phyloP scores from a whole-genome alignment of 805 yeast genomes.

The Blastobotrys americana region DNA sequence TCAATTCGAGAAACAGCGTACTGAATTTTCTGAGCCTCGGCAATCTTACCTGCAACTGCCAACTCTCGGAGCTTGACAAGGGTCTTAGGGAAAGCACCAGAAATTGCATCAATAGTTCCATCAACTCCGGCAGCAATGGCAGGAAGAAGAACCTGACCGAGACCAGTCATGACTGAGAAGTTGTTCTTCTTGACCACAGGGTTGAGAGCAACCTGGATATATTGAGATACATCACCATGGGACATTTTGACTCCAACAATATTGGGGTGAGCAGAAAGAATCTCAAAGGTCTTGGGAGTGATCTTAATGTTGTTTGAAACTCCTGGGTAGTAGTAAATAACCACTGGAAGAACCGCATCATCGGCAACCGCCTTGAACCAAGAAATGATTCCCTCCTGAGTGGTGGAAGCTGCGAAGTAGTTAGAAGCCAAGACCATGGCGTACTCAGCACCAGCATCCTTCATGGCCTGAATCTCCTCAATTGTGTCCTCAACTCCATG shows the following conservation, averaged over 20 bases:
- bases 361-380: conserved; percentile 41
- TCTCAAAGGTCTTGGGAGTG: conserved; percentile 34
- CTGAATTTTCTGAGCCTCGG: conserved; percentile 40
- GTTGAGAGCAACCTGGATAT: conserved; percentile 39
- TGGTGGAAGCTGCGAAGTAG: conserved; percentile 41
- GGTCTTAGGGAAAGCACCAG: conserved; percentile 47
- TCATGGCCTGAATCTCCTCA: conserved; percentile 25
- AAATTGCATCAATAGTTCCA: conserved; percentile 48
- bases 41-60: conserved; percentile 35
- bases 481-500: conserved; percentile 41
- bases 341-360: conserved; percentile 36
- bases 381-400: conserved; percentile 42
- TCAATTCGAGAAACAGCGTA: conserved; percentile 40
- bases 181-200: conserved; percentile 34
- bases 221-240: conserved; percentile 44
- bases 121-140: conserved; percentile 40
- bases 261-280: conserved; percentile 40
- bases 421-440: conserved; percentile 38
- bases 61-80: conserved; percentile 37
- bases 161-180: conserved; percentile 43
- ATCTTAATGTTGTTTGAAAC: conserved; percentile 39
- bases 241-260: conserved; percentile 46
- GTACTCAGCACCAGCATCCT: conserved; percentile 26
- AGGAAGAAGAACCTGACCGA: conserved; percentile 46
- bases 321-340: conserved; percentile 45